Base-by-base conservation (phyloP, 2,329 filamentous ascomycete genomes). In the Alternaria hordeiaustralica region DNA sequence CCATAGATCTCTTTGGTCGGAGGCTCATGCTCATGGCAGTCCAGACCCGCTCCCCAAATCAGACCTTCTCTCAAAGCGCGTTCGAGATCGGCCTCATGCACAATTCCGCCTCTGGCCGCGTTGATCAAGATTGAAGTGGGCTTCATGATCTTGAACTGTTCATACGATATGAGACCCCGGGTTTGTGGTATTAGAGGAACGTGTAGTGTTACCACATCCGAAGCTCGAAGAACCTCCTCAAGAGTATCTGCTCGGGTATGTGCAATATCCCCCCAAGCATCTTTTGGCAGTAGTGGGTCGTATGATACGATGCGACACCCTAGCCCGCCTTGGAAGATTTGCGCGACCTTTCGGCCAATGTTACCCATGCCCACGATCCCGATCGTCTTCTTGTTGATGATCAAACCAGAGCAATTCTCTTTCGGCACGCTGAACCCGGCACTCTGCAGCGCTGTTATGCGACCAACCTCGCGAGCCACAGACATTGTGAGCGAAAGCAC, bases 11-110 rank as follows among this genome's bases (percentile, higher is more conserved):
- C 72, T 33, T 75, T 78, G 0, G 78, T 81, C 9, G 80, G 82
- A 18, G 84, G 84, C 63, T 86, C 84, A 18, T 76, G 72, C 44
- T 78, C 76, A 56, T 84, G 83, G n/a, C 85, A 84, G 73, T 86
- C 84, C 2, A 82, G 79, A 20, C 82, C 84, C 3, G 82, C 83
- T 1, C 84, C 84, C 13, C 79, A 79, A 45, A 85, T 82, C 55
- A 73, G 70, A 5, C 75, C 74, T n/a, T 81, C 74, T 28, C 75
- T 77, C 58, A 86, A 68, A 5, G 82, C 83, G 13, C 68, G 71
- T 12, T 81, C 76, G n/a, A 86, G 70, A 11, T 83, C 84, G 2
- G 71, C 70, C 70, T 86, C 84, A 56, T 86, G 80, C 15, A 86
- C 79, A 12, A 85, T 80, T 0, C 83, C 84, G 15, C 84, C 84